A percentile compares a stretch with the other conserved stretches of the same genome.
phyloP scores from a whole-genome alignment of 2,329 filamentous ascomycete species.

The Pseudogymnoascus sp. region DNA sequence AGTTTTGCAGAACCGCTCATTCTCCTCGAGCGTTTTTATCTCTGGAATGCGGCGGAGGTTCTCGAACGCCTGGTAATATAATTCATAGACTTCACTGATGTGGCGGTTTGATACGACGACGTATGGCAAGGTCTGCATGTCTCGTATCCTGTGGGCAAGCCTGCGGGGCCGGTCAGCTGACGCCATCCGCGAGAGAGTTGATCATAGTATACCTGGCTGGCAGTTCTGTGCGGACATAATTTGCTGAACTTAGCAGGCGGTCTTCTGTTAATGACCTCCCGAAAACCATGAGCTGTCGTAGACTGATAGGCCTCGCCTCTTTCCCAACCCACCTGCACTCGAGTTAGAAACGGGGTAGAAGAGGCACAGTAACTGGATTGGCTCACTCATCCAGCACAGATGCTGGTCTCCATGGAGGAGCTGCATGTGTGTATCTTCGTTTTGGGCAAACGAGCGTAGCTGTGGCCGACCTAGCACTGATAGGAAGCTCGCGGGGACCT shows the following conservation, averaged over 20 bases:
- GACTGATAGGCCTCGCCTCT: slow-evolving; percentile 88
- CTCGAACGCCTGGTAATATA: slow-evolving; percentile 97
- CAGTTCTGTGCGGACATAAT: slow-evolving; percentile 93
- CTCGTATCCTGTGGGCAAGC: slow-evolving; percentile 85
- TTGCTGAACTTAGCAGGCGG: slow-evolving; percentile 85
- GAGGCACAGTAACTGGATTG: not conserved
- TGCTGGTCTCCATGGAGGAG: slow-evolving; percentile 51
- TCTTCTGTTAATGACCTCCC: slow-evolving; percentile 85
- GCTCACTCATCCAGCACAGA: slow-evolving; percentile 57
- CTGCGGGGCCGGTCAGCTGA: slow-evolving; percentile 34
- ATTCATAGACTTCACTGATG: slow-evolving; percentile 88
- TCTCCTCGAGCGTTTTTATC: slow-evolving; percentile 78
- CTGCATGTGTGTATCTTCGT: slow-evolving; percentile 14
- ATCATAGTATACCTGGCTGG: slow-evolving; percentile 56
- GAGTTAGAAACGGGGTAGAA: not conserved
- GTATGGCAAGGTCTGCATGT: slow-evolving; percentile 95
- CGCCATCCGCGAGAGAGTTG: not conserved
- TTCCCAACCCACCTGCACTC: slow-evolving; percentile 74
- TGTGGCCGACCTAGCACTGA: not conserved
- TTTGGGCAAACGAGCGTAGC: slow-evolving; percentile 5
- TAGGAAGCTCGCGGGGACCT: not conserved
- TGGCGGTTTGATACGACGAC: slow-evolving; percentile 93
- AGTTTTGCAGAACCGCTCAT: slow-evolving; percentile 75
- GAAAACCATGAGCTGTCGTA: slow-evolving; percentile 95
- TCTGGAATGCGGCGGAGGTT: slow-evolving; percentile 75